These are phyloP conservation scores for Chamaenerion angustifolium DNA, from an alignment of 345 rosid species.

Conservation along the genomic window DNA sequence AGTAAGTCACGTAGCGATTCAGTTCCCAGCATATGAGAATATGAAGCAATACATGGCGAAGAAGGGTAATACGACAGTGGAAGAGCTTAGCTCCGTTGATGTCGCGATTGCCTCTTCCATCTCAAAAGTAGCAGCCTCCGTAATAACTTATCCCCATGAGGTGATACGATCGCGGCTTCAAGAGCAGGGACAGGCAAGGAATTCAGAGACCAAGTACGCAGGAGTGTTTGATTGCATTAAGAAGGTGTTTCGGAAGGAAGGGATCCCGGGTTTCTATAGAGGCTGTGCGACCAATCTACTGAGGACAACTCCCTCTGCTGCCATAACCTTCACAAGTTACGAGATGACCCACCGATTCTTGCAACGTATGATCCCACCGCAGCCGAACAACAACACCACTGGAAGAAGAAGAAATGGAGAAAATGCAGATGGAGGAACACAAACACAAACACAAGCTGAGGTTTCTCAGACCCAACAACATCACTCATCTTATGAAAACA, in stretches of 20 bases:
- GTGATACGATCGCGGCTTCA: slow-evolving; percentile 88
- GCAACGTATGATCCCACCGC: slow-evolving; percentile 24
- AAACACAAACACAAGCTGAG: no score
- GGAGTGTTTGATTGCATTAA: slow-evolving; percentile 71
- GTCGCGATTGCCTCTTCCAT: slow-evolving; percentile 74
- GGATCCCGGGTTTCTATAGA: slow-evolving; percentile 66
- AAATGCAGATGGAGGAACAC: no score
- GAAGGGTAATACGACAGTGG: slow-evolving; percentile 53
- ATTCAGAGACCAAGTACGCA: slow-evolving; percentile 26
- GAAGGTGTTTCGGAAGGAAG: slow-evolving; percentile 62
- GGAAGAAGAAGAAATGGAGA: no score
- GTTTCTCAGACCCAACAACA: no score
- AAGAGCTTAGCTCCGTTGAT: slow-evolving; percentile 40
- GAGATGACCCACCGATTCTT: slow-evolving; percentile 83
- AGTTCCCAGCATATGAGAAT: slow-evolving; percentile 87
- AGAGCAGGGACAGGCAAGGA: slow-evolving; percentile 75
- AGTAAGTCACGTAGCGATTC: slow-evolving; percentile 88
- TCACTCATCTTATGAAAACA: no score
- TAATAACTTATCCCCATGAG: slow-evolving; percentile 91
- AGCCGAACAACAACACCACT: no score
- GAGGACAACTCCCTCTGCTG: slow-evolving; percentile 87
- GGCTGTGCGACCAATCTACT: slow-evolving; percentile 86
- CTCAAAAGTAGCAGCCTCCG: slow-evolving; percentile 72
- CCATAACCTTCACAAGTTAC: slow-evolving; percentile 88
- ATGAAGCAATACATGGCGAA: slow-evolving; percentile 68